These are phyloP conservation scores for Hygrophorus russula DNA, from an alignment of 768 basidiomycete species.

Conservation along the genomic window DNA sequence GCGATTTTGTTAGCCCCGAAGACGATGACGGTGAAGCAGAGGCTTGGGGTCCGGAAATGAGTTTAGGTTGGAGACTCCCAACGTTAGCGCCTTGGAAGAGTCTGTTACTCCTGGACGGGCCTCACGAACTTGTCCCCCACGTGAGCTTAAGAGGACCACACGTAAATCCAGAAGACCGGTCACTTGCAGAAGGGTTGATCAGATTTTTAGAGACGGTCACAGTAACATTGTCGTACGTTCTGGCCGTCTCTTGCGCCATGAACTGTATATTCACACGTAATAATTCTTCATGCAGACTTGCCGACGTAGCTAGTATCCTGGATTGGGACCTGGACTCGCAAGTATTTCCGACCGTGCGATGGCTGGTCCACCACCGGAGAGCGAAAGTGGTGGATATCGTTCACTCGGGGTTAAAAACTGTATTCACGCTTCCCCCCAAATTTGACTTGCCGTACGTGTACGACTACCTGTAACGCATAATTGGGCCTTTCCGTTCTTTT, in stretches of 20 bases:
- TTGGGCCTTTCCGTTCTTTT: slow-evolving; percentile 5
- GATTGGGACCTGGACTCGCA: slow-evolving; percentile 80
- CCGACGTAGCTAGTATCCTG: slow-evolving; percentile 68
- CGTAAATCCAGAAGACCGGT: slow-evolving; percentile 51
- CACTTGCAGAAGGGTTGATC: slow-evolving; percentile 58
- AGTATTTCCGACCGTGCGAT: slow-evolving; percentile 83
- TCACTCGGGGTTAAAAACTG: slow-evolving; percentile 66
- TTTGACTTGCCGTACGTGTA: slow-evolving; percentile 47
- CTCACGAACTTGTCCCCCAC: slow-evolving; percentile 45
- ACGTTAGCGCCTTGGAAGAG: slow-evolving; percentile 87
- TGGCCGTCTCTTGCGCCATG: background rate
- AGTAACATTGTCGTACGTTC: slow-evolving; percentile 62
- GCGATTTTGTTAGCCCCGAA: slow-evolving; percentile 35
- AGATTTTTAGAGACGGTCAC: slow-evolving; percentile 67
- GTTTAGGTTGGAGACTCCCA: slow-evolving; percentile 64
- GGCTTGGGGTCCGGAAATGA: slow-evolving; percentile 59
- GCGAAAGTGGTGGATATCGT: slow-evolving; percentile 86
- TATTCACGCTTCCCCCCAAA: slow-evolving; percentile 64
- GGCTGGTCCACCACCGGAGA: slow-evolving; percentile 82
- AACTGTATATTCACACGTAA: background rate
- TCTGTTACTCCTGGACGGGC: slow-evolving; percentile 60
- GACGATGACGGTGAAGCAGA: slow-evolving; percentile 40
- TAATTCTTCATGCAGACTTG: slow-evolving; percentile 34
- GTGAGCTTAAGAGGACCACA: slow-evolving; percentile 49
- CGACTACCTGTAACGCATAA: slow-evolving; percentile 5